Base-by-base conservation (phyloP, 2,329 filamentous ascomycete species). In the Chrysoporthe cubensis region DNA sequence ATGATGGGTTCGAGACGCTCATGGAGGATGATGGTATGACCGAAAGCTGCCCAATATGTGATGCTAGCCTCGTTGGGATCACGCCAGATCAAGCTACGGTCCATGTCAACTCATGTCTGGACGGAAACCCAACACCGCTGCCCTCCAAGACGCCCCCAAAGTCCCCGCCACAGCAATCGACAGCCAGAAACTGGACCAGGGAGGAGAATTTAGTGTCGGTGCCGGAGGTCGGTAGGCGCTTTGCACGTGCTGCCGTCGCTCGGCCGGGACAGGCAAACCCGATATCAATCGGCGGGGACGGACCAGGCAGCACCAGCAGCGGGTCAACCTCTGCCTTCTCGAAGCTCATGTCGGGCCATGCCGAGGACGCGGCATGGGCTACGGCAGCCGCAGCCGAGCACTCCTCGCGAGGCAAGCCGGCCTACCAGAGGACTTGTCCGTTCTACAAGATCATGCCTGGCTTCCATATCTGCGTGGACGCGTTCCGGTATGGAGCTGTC, bases 381-480 rank as follows among this genome's bases (percentile, higher is more conserved):
- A 88, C 87, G 46, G 96, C 96, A 14, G 94, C 95, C 0, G 91
- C 93, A 1, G 85, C 91, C 1, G 94, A 97, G 76, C 82, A 87
- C 40, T 87, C 91, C 1, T 90, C 94, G 2, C 87, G 93, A 52
- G 95, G 96, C 32, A 96, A 93, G 75, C 92, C 91, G 21, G 91
- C 94, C 0, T 96, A 95, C 74, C 87, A 95, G 75, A 88, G 96
- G 61, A 97, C 93, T 0, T 99, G 96, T 75, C 96, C 96, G 0
- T 99, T 99, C 75, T 99, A 99, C 83, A 99, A 99, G 79, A 97
- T 98, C 71, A 90, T 99, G 80, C 94, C 95, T 0, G 94, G 93
- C 0, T 91, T 97, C 74, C 93, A 87, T 71, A 96, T 98, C 64
- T 96, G 93, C 67, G 96, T 99, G 0, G 96, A 99, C 78, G 96